These are phyloP conservation scores for Balakata baccata DNA, from an alignment of 345 rosid genomes.

Conservation along the genomic window DNA sequence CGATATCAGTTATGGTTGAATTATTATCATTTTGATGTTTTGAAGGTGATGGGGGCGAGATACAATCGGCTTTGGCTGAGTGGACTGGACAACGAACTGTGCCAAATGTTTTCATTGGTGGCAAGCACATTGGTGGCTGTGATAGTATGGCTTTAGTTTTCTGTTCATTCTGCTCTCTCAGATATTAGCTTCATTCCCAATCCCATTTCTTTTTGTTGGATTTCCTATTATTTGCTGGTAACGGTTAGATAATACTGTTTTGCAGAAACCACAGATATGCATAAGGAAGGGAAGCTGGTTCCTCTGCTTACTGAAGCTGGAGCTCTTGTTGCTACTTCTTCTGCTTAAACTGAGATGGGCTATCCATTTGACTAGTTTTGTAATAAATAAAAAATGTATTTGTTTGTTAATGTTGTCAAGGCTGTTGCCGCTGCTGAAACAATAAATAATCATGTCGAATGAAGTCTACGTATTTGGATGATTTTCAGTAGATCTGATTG, in stretches of 20 bases:
- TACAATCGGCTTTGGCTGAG: constrained; percentile 58
- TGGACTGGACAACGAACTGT: constrained; percentile 72
- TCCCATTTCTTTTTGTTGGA: background rate
- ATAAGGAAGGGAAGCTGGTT: constrained; percentile 57
- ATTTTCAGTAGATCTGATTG: background rate
- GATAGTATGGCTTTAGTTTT: constrained; percentile 40
- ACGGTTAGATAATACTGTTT: background rate
- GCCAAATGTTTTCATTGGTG: constrained; percentile 72
- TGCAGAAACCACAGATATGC: constrained; percentile 57
- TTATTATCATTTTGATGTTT: background rate
- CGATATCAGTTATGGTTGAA: background rate
- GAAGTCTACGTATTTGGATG: constrained; percentile 1
- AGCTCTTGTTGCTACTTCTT: constrained; percentile 42
- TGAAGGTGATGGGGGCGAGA: constrained; percentile 61
- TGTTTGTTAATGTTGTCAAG: background rate
- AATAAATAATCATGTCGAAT: background rate
- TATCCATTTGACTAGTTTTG: constrained; percentile 2
- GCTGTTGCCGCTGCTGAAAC: background rate
- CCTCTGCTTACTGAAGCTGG: constrained; percentile 76
- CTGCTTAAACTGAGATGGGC: constrained; percentile 27
- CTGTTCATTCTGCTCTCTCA: background rate
- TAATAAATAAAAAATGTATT: background rate
- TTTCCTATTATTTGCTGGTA: background rate
- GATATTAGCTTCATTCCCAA: background rate
- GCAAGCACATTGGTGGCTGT: constrained; percentile 84